A percentile compares a stretch with the other conserved stretches of the same genome.
Conservation (phyloP, 768 basidiomycete genomes). For the Lyophyllum atratum region DNA sequence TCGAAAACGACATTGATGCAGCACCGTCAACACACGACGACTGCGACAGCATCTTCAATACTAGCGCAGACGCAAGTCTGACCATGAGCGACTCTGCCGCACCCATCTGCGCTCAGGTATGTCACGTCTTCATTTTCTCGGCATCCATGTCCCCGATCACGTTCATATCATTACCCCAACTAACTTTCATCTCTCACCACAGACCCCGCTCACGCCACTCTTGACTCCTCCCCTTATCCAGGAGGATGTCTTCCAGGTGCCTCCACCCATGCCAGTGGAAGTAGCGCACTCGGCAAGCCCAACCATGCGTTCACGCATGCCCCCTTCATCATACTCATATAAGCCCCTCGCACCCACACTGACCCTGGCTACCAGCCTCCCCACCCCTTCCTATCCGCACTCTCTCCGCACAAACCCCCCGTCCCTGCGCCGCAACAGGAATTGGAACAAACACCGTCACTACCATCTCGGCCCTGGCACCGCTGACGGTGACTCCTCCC, state of each 20-base stretch:
- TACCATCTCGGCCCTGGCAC: constrained; percentile 11
- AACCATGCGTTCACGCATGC: neutral
- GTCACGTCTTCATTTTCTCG: neutral
- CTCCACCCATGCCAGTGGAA: neutral
- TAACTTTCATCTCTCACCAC: constrained; percentile 3
- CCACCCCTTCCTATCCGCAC: constrained; percentile 5
- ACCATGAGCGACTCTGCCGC: neutral
- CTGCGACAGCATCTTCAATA: neutral
- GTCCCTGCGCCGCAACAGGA: constrained; percentile 2
- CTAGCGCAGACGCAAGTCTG: neutral
- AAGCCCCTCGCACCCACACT: constrained; percentile 10
- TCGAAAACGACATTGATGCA: neutral
- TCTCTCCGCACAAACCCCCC: constrained; percentile 4
- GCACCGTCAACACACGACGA: neutral
- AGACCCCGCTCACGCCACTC: constrained; percentile 15
- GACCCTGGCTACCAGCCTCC: neutral
- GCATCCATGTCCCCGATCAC: neutral
- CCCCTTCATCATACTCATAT: constrained; percentile 12
- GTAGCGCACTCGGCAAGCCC: neutral
- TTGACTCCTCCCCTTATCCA: constrained; percentile 1
- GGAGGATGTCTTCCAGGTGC: neutral
- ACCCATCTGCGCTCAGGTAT: neutral
- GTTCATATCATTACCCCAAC: constrained; percentile 1
- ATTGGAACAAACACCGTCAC: constrained; percentile 17
- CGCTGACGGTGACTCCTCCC: neutral